Evolutionary conservation across 2,329 filamentous ascomycete species (phyloP), one percentile per base, ranked within the genome.

Genomic region (Xylariaceae sp.): DNA sequence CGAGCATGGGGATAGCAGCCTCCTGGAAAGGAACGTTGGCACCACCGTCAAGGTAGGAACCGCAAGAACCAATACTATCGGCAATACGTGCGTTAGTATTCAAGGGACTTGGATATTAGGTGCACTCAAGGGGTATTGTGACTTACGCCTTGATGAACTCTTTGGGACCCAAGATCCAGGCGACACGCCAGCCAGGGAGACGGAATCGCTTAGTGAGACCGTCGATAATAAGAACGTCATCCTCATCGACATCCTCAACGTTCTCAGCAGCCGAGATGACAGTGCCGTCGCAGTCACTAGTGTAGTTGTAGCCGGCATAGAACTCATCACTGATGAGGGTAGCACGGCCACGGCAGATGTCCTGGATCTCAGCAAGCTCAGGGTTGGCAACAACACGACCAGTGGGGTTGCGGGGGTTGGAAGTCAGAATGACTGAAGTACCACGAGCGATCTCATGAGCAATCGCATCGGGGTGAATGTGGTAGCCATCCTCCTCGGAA

Each of bases 291-390:
- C 93, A 97, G 77, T 92, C 82, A 67, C 85, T 90, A 41, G 90
- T 95, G 78, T 97, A 97, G 77, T 96, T 96, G 81, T 97, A 97
- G 18, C 92, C 91, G 9, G 87, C 87, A 78, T 97, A 97, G 80
- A 97, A 97, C 76, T 97, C 93, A 71, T 97, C 93, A 77, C 92
- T 90, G 73, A 97, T 92, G 58, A 97, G 80, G 0, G 93, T 97
- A 2, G 92, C 92, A 57, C 92, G 86, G 66, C 92, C 90, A 71
- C 92, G 87, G 79, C 92, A 96, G 68, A 96, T 88, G 71, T 96
- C 90, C 74, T 97, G 92, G 69, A 97, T 96, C 75, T 93, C 84
- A 15, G 88, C 87, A 63, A 97, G 80, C 74, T 96, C 89, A 0
- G 90, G 88, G 72, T 92, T 92, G 69, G 83, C 82, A 23, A 97